phyloP scores from a whole-genome alignment of 805 yeast genomes.

The Nakazawaea pomicola region DNA sequence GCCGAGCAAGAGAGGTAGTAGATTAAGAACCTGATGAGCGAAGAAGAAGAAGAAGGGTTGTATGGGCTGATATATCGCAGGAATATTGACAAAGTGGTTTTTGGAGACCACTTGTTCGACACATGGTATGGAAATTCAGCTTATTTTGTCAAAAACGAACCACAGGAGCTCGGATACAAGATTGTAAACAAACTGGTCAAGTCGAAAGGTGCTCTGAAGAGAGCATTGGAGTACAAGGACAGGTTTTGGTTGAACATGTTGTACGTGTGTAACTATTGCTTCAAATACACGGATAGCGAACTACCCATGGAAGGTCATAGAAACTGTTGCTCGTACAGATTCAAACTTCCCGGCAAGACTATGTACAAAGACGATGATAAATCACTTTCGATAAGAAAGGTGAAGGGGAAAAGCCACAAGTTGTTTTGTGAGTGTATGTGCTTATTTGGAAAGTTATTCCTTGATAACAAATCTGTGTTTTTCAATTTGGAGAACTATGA shows the following conservation, averaged over 20 bases:
- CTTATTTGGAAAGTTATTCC: slow-evolving; percentile 79
- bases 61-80: slow-evolving; percentile 61
- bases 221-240: slow-evolving; percentile 16
- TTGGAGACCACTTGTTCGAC: slow-evolving; percentile 63
- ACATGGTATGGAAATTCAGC: slow-evolving; percentile 92
- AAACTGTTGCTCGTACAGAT: slow-evolving; percentile 36
- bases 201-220: slow-evolving; percentile 15
- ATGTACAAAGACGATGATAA: slow-evolving; percentile 55
- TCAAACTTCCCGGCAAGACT: slow-evolving; percentile 55
- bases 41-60: slow-evolving; percentile 33
- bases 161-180: slow-evolving; percentile 40
- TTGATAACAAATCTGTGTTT: slow-evolving; percentile 86
- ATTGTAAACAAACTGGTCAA: slow-evolving; percentile 21
- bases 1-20: no score
- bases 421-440: slow-evolving; percentile 80
- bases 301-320: slow-evolving; percentile 47
- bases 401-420: slow-evolving; percentile 59
- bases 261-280: slow-evolving; percentile 76
- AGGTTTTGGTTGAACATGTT: slow-evolving; percentile 53
- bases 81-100: slow-evolving; percentile 60
- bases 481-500: slow-evolving; percentile 76
- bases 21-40: slow-evolving; percentile 18
- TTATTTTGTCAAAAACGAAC: slow-evolving; percentile 49
- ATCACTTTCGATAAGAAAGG: slow-evolving; percentile 52
- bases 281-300: slow-evolving; percentile 61